Conservation (phyloP, 441 rosid genomes). For the Theobroma grandiflorum region DNA sequence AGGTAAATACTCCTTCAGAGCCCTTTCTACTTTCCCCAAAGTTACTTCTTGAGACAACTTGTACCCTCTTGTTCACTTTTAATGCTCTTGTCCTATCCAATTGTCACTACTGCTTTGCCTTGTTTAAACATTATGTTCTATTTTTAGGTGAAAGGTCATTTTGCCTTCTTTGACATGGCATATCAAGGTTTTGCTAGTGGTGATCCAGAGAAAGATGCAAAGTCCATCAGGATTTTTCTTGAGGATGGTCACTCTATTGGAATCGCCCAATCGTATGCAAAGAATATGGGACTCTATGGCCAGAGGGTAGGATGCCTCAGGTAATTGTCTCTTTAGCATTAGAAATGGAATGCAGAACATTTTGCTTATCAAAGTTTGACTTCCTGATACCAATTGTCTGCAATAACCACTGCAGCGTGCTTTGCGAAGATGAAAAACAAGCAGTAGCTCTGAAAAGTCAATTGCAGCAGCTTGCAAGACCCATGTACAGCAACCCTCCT, state of each 20-base stretch:
- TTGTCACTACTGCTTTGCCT: slow-evolving; percentile 19
- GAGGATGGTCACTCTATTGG: slow-evolving; percentile 92
- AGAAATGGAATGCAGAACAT: background rate
- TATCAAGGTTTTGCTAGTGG: slow-evolving; percentile 99
- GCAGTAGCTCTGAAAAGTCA: slow-evolving; percentile 90
- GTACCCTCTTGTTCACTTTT: background rate
- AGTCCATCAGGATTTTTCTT: slow-evolving; percentile 91
- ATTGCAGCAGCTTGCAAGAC: slow-evolving; percentile 96
- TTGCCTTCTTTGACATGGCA: slow-evolving; percentile 97
- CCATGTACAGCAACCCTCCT: slow-evolving; percentile 99
- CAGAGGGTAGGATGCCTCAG: slow-evolving; percentile 98
- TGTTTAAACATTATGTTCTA: slow-evolving; percentile 4
- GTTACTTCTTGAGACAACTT: slow-evolving; percentile 16
- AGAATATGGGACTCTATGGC: slow-evolving; percentile 99
- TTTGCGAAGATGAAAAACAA: slow-evolving; percentile 86
- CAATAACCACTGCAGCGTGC: slow-evolving; percentile 60
- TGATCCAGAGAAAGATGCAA: slow-evolving; percentile 94
- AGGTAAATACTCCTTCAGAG: slow-evolving; percentile 48
- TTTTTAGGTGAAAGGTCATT: slow-evolving; percentile 81
- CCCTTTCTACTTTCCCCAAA: background rate
- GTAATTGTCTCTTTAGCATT: slow-evolving; percentile 44
- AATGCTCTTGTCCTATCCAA: background rate
- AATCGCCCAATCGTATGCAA: slow-evolving; percentile 94
- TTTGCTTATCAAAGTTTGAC: background rate
- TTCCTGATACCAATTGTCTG: slow-evolving; percentile 5